Percentiles rank a stretch among this genome's conserved stretches.
Evolutionary conservation across 2,329 filamentous ascomycete genomes (phyloP).

Genomic region (Pestalotiopsis sp.): DNA sequence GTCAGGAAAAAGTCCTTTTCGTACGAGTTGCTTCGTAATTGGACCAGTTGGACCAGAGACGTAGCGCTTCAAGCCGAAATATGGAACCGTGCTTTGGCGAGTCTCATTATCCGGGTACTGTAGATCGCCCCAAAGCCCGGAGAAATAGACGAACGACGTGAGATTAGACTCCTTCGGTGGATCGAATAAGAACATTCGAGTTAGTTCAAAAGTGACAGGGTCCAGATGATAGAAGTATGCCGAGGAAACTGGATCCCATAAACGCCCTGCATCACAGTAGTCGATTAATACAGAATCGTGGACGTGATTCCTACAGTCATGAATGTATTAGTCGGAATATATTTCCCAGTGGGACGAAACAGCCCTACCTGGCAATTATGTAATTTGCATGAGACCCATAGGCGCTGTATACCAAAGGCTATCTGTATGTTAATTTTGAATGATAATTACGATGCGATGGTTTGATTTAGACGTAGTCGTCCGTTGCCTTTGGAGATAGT

Average conservation of each 20-base stretch:
- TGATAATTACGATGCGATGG: not conserved
- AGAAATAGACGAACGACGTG: conserved; percentile 2
- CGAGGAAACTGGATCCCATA: conserved; percentile 8
- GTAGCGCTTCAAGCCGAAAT: conserved; percentile 6
- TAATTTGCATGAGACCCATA: conserved; percentile 8
- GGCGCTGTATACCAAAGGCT: conserved; percentile 8
- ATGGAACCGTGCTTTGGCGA: conserved; percentile 6
- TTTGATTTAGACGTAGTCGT: not conserved
- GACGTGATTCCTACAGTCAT: not conserved
- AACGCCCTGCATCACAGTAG: conserved; percentile 3
- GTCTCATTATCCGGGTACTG: conserved; percentile 3
- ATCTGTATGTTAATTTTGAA: not conserved
- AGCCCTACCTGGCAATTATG: not conserved
- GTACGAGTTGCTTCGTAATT: conserved; percentile 1
- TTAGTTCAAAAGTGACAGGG: not conserved
- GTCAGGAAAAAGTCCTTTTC: conserved; percentile 1
- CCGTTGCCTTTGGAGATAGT: not conserved
- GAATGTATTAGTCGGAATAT: not conserved
- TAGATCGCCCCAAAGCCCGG: conserved; percentile 3
- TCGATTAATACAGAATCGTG: conserved; percentile 3
- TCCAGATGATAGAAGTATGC: conserved; percentile 4
- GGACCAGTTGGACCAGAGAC: conserved; percentile 7
- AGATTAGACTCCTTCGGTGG: not conserved
- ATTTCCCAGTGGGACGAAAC: too few species aligned
- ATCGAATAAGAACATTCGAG: not conserved